Base-by-base conservation (phyloP, 1,284 basidiomycete species). In the Ceratobasidium sp. region DNA sequence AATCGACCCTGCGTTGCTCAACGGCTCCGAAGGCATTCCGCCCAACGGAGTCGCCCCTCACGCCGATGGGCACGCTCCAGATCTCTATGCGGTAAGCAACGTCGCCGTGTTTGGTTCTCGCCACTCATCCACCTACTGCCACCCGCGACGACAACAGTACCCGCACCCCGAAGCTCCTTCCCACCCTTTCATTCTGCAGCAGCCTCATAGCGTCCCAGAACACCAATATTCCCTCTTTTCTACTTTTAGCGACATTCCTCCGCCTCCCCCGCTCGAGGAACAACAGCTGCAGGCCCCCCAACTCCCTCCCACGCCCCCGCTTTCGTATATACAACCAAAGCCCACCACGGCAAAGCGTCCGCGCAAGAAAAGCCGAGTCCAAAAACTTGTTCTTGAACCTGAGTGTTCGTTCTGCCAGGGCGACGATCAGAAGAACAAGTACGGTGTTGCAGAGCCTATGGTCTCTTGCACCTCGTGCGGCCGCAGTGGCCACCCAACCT, bases 401-500 rank as follows among this genome's bases (percentile, higher is more conserved):
- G 87, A 89, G 80, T 94, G 92, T 79, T 88, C 90, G 9, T 90
- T 91, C 80, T 95, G 93, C 81, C 85, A 87, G 77, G 90, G 91
- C 2, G 86, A 88, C 78, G 88, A 90, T 79, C 80, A 83, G 73
- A 87, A 84, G 81, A 92, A 91, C 81, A 88, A 86, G 81, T 79
- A 82, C n/a, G 87, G 86, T 29, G 81, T 87, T 76, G 84, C 87
- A 13, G 93, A 94, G 81, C 80, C 79, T n/a, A 89, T 94, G 89
- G 86, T 91, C 34, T 90, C 88, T 79, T 95, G 92, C 81, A 84
- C 86, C 71, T 90, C 91, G 77, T 94, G 92, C 81, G 89, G 90
- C 17, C 87, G 87, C 40, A 89, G 89, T 77, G 88, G 91, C 40
- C 95, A 97, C 83, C 91, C 92, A 8, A 90, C 89, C 61, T 97